Percentiles rank a stretch among this genome's conserved stretches.
phyloP scores from a whole-genome alignment of 108 stramenopile genomes.

The Pelagomonas calceolata region DNA sequence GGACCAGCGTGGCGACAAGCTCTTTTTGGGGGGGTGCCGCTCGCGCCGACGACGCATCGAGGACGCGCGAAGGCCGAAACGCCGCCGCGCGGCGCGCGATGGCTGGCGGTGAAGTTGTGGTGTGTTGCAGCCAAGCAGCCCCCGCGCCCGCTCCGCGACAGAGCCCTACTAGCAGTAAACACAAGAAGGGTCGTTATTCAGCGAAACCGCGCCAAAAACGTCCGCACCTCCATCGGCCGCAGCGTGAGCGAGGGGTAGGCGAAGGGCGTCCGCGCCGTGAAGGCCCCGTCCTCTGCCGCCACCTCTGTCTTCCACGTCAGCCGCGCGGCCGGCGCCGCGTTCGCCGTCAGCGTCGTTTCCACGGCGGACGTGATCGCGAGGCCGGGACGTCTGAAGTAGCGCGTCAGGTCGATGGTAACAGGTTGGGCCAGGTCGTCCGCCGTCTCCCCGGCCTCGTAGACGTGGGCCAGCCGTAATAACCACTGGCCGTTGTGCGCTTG shows the following conservation, averaged over 20 bases:
- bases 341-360: constrained; percentile 54
- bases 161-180: no score
- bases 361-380: constrained; percentile 17
- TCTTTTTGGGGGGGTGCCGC: no score
- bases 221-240: constrained; percentile 51
- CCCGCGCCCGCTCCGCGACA: no score
- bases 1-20: no score
- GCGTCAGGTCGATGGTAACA: constrained; percentile 42
- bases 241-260: constrained; percentile 18
- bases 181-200: no score
- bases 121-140: no score
- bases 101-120: no score
- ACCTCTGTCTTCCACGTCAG: constrained; percentile 15
- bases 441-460: constrained; percentile 62
- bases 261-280: background rate
- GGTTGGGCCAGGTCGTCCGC: constrained; percentile 32
- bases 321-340: constrained; percentile 12
- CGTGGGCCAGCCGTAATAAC: constrained; percentile 75
- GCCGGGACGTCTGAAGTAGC: constrained; percentile 17
- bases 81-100: no score
- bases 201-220: constrained; percentile 26
- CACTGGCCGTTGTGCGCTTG: constrained; percentile 12
- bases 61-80: no score
- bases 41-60: no score
- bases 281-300: constrained; percentile 19